Base-by-base conservation (phyloP, 306 rosid genomes). In the Rosa chinensis region DNA sequence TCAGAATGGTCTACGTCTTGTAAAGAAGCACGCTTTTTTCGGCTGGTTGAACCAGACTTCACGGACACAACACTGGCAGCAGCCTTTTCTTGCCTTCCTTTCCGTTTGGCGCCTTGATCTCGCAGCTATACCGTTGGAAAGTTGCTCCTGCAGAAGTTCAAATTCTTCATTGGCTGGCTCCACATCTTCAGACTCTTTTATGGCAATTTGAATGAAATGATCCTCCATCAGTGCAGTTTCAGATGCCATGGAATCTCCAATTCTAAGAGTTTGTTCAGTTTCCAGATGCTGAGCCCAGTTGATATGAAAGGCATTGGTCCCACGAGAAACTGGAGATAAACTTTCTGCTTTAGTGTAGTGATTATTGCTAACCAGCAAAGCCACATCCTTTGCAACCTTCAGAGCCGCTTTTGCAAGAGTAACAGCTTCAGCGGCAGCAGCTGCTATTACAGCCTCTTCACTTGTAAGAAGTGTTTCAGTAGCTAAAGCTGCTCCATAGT, bases 381-480 rank as follows among this genome's bases (percentile, higher is more conserved):
- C 92, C 14, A 90, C 96, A 55, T 91, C 97, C 84, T 84, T 93
- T 68, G 98, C 98, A 90, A 93, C 86, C 85, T 93, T 89, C 58
- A 85, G 85, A 39, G 98, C 98, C 6, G 98, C 97, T 82, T 88
- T 95, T 50, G 98, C 98, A 83, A 91, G 99, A 81, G 98, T 82
- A 78, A 95, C 86, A 37, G 97, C 98, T 88, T 95, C 96, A 56
- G 97, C 90, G 20, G 99, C 91, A 49, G 99, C 99, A 23, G 97
- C 97, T 50, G 93, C 90, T 81, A 95, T 88, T 11, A 87, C 85
- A 20, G 96, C 97, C 82, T 95, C 97, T 85, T 95, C 97, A 85
- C 89, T 88, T 18, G 89, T 87, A 43, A 95, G 80, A 77, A 93
- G 96, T 39, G 91, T 88, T 80, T 93, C 94, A 3, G 91, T 75